Evolutionary conservation across 83 land plant genomes (phyloP).

Genomic region (Isoetes engelmannii): DNA sequence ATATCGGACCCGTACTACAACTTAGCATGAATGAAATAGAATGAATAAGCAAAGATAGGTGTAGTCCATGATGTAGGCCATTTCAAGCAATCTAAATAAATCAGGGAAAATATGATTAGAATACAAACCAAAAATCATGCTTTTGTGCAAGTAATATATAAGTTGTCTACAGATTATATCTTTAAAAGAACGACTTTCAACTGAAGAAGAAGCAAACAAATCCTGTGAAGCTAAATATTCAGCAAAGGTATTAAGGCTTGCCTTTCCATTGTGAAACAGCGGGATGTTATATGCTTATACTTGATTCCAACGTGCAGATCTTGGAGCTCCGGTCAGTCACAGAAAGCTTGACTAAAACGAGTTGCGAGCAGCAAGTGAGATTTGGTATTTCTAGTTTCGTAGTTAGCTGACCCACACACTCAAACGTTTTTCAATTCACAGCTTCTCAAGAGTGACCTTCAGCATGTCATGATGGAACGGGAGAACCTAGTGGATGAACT

Average conservation of each 20-base stretch:
- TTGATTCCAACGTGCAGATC: slow-evolving; percentile 9
- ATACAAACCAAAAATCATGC: no score
- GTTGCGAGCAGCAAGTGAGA: slow-evolving; percentile 23
- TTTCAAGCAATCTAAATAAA: no score
- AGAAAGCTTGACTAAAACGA: slow-evolving; percentile 12
- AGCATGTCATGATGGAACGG: slow-evolving; percentile 20
- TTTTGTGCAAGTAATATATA: background rate
- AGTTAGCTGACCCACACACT: background rate
- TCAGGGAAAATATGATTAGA: no score
- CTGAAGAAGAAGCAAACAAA: slow-evolving; percentile 25
- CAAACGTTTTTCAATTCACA: slow-evolving; percentile 4
- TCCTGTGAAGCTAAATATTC: slow-evolving; percentile 23
- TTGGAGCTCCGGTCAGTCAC: slow-evolving; percentile 16
- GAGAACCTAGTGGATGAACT: slow-evolving; percentile 27
- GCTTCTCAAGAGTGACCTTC: slow-evolving; percentile 25
- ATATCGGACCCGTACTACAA: no score
- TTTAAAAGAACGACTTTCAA: slow-evolving; percentile 18
- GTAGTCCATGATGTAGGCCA: background rate
- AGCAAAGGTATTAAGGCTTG: slow-evolving; percentile 20
- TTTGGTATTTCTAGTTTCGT: background rate
- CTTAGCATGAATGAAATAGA: no score
- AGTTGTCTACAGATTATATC: slow-evolving; percentile 18
- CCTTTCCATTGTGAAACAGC: background rate
- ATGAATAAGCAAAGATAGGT: background rate
- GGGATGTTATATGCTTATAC: background rate